These are phyloP conservation scores for Dipteronia dyeriana DNA, from an alignment of 345 rosid species.

Conservation along the genomic window DNA sequence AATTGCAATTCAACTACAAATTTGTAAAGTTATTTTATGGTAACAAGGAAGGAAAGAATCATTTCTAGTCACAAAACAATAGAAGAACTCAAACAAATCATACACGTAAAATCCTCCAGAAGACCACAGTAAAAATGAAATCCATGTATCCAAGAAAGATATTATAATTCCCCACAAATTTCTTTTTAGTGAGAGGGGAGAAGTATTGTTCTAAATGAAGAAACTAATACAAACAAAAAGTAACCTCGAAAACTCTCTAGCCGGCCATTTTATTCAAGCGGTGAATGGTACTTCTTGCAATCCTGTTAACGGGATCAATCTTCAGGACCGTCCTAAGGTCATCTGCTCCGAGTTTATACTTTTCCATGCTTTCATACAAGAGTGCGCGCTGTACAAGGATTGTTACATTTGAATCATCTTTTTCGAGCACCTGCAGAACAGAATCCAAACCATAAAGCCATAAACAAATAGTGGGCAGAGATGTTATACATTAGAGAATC, in stretches of 20 bases:
- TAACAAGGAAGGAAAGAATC: neutral
- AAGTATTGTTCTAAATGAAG: slow-evolving; percentile 13
- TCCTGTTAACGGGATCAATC: slow-evolving; percentile 83
- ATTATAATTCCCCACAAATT: slow-evolving; percentile 19
- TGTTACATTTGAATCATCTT: slow-evolving; percentile 64
- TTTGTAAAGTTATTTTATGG: slow-evolving; percentile 1
- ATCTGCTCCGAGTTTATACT: slow-evolving; percentile 94
- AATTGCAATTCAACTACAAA: neutral
- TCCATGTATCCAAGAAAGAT: slow-evolving; percentile 2
- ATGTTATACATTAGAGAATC: neutral
- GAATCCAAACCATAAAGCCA: neutral
- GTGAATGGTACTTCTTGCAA: slow-evolving; percentile 95
- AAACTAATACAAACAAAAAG: slow-evolving; percentile 18
- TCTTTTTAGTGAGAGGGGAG: slow-evolving; percentile 5
- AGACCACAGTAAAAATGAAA: slow-evolving; percentile 1
- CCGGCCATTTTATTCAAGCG: slow-evolving; percentile 84
- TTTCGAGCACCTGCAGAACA: slow-evolving; percentile 68
- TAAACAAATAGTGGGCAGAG: neutral
- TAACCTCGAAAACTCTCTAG: slow-evolving; percentile 27
- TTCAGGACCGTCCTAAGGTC: slow-evolving; percentile 90
- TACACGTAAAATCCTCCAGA: slow-evolving; percentile 13
- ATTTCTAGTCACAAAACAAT: slow-evolving; percentile 6
- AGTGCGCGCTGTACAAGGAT: slow-evolving; percentile 90
- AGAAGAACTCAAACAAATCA: slow-evolving; percentile 17
- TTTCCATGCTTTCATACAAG: slow-evolving; percentile 97